Evolutionary conservation across 257 asterid genomes (phyloP).

Genomic region (Solanum appendiculatum): DNA sequence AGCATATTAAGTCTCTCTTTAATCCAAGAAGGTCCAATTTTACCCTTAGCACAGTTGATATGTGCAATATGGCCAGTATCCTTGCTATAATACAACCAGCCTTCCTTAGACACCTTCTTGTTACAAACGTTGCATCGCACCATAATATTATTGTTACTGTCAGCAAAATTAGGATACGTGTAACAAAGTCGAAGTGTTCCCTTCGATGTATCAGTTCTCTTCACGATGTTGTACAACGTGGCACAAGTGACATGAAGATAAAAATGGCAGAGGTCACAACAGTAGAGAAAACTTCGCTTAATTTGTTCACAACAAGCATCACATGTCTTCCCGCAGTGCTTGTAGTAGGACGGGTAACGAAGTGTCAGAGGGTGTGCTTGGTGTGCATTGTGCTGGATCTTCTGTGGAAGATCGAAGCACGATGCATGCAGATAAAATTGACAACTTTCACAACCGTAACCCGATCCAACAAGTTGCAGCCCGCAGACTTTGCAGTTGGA

Average conservation of each 20-base stretch:
- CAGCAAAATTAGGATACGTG: neutral
- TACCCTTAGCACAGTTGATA: neutral
- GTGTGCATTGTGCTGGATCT: neutral
- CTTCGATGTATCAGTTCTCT: neutral
- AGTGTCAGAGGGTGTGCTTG: neutral
- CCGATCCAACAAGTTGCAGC: neutral
- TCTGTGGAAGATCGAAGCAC: neutral
- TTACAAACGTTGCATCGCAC: neutral
- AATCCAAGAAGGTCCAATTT: neutral
- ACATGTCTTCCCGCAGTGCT: neutral
- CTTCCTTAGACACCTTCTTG: neutral
- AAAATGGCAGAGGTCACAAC: neutral
- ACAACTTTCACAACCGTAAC: neutral
- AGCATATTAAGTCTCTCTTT: neutral
- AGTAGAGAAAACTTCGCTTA: neutral
- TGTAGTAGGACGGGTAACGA: neutral
- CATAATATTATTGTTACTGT: neutral
- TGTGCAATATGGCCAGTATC: neutral
- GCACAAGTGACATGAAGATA: neutral
- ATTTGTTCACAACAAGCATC: neutral
- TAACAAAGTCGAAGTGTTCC: neutral
- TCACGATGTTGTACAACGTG: neutral
- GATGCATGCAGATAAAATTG: neutral
- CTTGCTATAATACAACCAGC: neutral
- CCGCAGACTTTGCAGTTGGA: neutral